A percentile compares a stretch with the other conserved stretches of the same genome.
These are phyloP conservation scores for Bipolaris cookei DNA, from an alignment of 2,329 filamentous ascomycete genomes.

Conservation along the genomic window DNA sequence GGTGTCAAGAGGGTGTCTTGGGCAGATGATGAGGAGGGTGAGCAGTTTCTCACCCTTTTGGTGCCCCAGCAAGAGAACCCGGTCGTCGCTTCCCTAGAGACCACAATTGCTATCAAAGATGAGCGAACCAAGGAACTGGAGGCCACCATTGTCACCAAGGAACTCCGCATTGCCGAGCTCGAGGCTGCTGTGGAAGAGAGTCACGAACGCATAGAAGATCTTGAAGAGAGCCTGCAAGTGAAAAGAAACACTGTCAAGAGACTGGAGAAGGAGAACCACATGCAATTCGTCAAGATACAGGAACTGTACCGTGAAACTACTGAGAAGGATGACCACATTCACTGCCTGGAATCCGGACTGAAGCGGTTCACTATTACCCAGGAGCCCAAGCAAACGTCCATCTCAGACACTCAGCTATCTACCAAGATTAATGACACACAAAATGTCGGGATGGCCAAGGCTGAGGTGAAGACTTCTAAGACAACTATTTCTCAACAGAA, in stretches of 20 bases:
- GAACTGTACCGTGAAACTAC: conserved; percentile 21
- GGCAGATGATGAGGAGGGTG: conserved; percentile 32
- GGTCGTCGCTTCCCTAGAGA: conserved; percentile 1
- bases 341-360: conserved; percentile 19
- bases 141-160: conserved; percentile 10
- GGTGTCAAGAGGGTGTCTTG: conserved; percentile 18
- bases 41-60: conserved; percentile 17
- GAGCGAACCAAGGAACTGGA: conserved; percentile 23
- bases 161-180: conserved; percentile 17
- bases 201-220: conserved; percentile 4
- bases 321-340: conserved; percentile 26
- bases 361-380: conserved; percentile 11
- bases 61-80: neutral
- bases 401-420: neutral
- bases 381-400: conserved; percentile 10
- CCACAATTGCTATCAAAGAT: conserved; percentile 7
- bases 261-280: conserved; percentile 12
- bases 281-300: conserved; percentile 18
- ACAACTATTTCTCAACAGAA: neutral
- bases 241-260: conserved; percentile 4
- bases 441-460: neutral
- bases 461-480: neutral
- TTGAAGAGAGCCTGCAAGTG: conserved; percentile 6
- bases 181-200: conserved; percentile 13
- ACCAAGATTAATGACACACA: neutral